phyloP scores from a whole-genome alignment of 1,139 yeast genomes.

The Magnusiomyces sp. region DNA sequence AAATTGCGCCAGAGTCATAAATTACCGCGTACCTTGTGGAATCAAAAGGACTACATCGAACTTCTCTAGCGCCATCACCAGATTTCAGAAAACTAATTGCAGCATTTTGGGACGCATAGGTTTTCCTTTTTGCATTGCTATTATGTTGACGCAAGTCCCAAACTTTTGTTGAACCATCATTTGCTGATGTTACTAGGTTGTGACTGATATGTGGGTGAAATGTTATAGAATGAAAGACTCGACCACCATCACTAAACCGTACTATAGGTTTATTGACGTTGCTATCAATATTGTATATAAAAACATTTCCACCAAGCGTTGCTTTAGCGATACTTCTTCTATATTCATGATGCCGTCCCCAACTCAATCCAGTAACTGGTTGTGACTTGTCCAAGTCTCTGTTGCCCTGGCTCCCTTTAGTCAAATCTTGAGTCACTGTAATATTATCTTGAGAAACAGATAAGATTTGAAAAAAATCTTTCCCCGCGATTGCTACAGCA shows the following conservation, averaged over 20 bases:
- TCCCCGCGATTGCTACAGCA: conserved; percentile 29
- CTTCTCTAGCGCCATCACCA: conserved; percentile 36
- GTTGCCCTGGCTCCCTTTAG: conserved; percentile 17
- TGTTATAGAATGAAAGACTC: conserved; percentile 76
- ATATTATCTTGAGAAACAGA: conserved; percentile 18
- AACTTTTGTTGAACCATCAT: conserved; percentile 77
- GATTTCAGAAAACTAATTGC: conserved; percentile 41
- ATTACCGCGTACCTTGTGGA: conserved; percentile 54
- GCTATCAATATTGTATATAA: conserved; percentile 39
- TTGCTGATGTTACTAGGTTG: conserved; percentile 72
- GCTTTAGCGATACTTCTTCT: conserved; percentile 25
- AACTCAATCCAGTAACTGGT: conserved; percentile 31
- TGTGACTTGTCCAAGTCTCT: conserved; percentile 25
- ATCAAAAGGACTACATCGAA: conserved; percentile 35
- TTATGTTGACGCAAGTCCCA: conserved; percentile 67
- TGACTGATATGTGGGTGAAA: conserved; percentile 52
- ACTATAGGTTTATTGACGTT: conserved; percentile 33
- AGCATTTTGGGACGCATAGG: conserved; percentile 23
- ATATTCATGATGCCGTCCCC: conserved; percentile 28
- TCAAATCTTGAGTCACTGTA: conserved; percentile 16
- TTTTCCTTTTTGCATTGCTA: no score
- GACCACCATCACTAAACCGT: conserved; percentile 53
- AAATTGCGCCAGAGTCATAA: conserved; percentile 83
- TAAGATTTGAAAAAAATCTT: conserved; percentile 28
- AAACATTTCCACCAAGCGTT: conserved; percentile 31